These are phyloP conservation scores for Cryptosporidium xiaoi DNA, from an alignment of 169 alveolate species.

Conservation along the genomic window DNA sequence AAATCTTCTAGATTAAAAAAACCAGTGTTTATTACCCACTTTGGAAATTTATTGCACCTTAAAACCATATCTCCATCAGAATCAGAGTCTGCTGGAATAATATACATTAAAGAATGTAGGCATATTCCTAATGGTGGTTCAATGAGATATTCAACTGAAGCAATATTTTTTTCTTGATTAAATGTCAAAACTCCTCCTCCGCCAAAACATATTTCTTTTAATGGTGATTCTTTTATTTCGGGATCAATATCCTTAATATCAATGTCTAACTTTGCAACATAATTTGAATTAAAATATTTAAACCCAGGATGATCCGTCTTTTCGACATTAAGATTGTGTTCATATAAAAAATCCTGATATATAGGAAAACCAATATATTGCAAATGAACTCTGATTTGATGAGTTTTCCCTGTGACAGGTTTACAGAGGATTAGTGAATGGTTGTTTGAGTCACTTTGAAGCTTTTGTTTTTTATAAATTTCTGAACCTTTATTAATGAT, in stretches of 20 bases:
- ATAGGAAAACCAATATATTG: conserved; percentile 92
- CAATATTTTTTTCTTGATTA: neutral
- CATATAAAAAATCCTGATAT: conserved; percentile 82
- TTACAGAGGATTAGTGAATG: conserved; percentile 90
- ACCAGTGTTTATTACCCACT: conserved; percentile 7
- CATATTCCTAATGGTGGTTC: conserved; percentile 69
- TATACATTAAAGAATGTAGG: conserved; percentile 49
- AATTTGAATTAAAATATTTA: neutral
- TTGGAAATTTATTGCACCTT: conserved; percentile 35
- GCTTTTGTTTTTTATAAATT: neutral
- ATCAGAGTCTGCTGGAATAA: conserved; percentile 9
- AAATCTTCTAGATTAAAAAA: neutral
- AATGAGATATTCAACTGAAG: conserved; percentile 21
- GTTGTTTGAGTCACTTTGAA: conserved; percentile 13
- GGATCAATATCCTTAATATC: too few species aligned
- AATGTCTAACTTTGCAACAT: neutral
- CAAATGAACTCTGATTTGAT: conserved; percentile 96
- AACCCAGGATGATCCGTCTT: too few species aligned
- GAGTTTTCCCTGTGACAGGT: conserved; percentile 97
- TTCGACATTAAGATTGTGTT: neutral
- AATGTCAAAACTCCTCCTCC: conserved; percentile 65
- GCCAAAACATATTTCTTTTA: conserved; percentile 34
- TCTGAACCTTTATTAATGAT: neutral
- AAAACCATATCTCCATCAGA: neutral
- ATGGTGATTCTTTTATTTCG: neutral